Conservation (phyloP, 306 rosid species). For the Oxytropis ochrocephala region DNA sequence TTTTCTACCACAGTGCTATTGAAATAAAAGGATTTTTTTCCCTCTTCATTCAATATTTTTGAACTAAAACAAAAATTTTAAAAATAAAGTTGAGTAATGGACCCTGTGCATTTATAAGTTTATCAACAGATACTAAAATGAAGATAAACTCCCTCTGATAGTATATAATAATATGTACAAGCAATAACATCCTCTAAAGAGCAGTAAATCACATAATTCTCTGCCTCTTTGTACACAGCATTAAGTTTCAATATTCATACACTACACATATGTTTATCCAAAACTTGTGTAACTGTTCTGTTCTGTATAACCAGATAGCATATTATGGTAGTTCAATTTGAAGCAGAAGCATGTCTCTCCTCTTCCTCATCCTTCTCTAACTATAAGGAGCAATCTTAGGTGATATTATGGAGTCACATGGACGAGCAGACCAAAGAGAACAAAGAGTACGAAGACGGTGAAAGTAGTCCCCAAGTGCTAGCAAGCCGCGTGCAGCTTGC, state of each 20-base stretch:
- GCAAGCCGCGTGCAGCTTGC: conserved; percentile 69
- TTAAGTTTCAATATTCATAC: conserved; percentile 4
- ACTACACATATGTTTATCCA: background rate
- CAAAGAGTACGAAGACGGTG: conserved; percentile 72
- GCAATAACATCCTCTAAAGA: conserved; percentile 18
- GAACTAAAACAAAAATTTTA: background rate
- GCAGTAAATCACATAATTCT: conserved; percentile 9
- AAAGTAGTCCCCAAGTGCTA: conserved; percentile 73
- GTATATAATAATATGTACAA: conserved; percentile 24
- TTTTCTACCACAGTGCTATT: background rate
- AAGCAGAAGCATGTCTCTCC: background rate
- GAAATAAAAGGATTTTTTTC: background rate
- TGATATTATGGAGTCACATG: conserved; percentile 15
- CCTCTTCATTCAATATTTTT: background rate
- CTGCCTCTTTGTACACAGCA: conserved; percentile 1
- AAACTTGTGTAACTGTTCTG: conserved; percentile 12
- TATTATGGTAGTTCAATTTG: background rate
- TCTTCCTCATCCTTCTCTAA: background rate
- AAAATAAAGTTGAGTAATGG: background rate
- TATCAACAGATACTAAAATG: background rate
- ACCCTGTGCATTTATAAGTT: background rate
- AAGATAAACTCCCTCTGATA: background rate
- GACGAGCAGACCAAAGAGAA: conserved; percentile 63
- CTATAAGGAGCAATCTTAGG: conserved; percentile 2
- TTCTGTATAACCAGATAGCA: background rate